phyloP scores from a whole-genome alignment of 768 basidiomycete genomes.

The Russula earlei region DNA sequence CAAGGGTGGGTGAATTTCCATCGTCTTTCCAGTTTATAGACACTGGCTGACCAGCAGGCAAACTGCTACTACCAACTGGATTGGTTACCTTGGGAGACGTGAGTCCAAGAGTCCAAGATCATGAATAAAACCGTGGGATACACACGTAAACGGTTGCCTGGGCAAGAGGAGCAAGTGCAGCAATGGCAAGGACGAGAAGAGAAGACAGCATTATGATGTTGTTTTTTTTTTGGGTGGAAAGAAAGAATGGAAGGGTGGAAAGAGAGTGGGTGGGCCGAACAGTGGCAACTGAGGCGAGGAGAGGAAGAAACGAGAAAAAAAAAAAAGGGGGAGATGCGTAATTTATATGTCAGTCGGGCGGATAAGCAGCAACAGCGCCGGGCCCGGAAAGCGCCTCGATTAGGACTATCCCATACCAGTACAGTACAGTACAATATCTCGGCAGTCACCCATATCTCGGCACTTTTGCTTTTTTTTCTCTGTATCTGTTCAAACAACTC shows the following conservation, averaged over 20 bases:
- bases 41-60: constrained; percentile 40
- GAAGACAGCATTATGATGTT: constrained; percentile 16
- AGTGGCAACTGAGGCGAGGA: not conserved
- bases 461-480: too few species aligned
- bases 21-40: constrained; percentile 55
- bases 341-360: constrained; percentile 7
- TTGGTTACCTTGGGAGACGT: constrained; percentile 40
- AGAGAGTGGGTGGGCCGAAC: constrained; percentile 7
- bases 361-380: too few species aligned
- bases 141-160: constrained; percentile 13
- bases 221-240: not conserved
- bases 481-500: too few species aligned
- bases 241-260: constrained; percentile 15
- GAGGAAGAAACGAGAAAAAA: not conserved
- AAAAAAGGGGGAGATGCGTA: not conserved
- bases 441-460: too few species aligned
- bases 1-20: constrained; percentile 37
- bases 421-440: too few species aligned
- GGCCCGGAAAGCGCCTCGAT: too few species aligned
- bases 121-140: not conserved
- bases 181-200: constrained; percentile 3
- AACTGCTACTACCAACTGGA: constrained; percentile 39
- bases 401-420: too few species aligned
- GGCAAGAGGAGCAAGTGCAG: constrained; percentile 11
- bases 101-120: not conserved